phyloP scores from a whole-genome alignment of 1,284 basidiomycete genomes.

The Waitea zeae region DNA sequence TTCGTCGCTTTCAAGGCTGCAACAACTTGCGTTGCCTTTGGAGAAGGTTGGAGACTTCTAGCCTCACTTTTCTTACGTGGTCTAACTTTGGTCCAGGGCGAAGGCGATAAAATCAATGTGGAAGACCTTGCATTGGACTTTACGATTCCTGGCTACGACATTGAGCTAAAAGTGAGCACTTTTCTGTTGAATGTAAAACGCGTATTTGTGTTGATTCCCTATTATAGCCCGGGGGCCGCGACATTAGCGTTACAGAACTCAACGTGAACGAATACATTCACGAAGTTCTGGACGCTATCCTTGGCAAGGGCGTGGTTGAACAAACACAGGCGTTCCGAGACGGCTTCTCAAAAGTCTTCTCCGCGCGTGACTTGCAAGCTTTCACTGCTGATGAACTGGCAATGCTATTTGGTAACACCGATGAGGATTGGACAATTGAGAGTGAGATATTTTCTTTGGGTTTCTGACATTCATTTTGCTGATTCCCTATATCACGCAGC shows the following conservation, averaged over 20 bases:
- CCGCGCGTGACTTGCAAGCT: conserved; percentile 75
- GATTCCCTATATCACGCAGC: conserved; percentile 20
- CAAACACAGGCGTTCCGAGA: conserved; percentile 79
- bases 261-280: conserved; percentile 85
- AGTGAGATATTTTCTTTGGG: conserved; percentile 57
- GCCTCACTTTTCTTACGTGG: not conserved
- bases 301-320: conserved; percentile 56
- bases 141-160: conserved; percentile 88
- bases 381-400: conserved; percentile 91
- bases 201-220: conserved; percentile 3
- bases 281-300: conserved; percentile 65
- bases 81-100: not conserved
- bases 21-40: too few species aligned
- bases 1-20: conserved; percentile 70
- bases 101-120: too few species aligned
- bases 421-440: conserved; percentile 87
- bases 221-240: conserved; percentile 56
- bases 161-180: conserved; percentile 67
- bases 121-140: conserved; percentile 90
- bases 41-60: too few species aligned
- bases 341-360: conserved; percentile 90
- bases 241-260: conserved; percentile 64
- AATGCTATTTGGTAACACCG: conserved; percentile 86
- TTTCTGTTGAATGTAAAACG: conserved; percentile 1
- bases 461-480: not conserved